Percentiles rank a stretch among this genome's conserved stretches.
Conservation (phyloP, 768 basidiomycete genomes). For the Cyclocybe aegerita region DNA sequence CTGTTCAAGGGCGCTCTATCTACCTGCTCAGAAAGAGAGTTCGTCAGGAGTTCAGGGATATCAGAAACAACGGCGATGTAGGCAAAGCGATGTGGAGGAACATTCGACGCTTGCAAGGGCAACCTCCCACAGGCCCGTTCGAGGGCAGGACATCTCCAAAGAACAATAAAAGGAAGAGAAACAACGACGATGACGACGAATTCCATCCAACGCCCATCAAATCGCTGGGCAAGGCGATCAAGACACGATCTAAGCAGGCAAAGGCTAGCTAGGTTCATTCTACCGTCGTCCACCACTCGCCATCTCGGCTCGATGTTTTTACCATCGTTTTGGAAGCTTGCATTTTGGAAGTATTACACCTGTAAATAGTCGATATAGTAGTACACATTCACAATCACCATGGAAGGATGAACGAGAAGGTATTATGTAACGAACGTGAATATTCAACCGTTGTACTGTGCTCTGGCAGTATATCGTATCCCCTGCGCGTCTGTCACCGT, state of each 20-base stretch:
- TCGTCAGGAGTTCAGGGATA: conserved; percentile 56
- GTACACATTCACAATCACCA: too few species aligned
- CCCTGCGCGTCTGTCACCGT: conserved; percentile 69
- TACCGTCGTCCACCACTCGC: neutral
- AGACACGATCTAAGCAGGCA: conserved; percentile 40
- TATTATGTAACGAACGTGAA: neutral
- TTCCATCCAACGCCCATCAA: conserved; percentile 46
- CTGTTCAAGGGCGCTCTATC: conserved; percentile 55
- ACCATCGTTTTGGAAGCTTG: too few species aligned
- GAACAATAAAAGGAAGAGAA: conserved; percentile 30
- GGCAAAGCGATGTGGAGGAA: conserved; percentile 58
- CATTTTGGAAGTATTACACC: too few species aligned
- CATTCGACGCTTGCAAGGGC: conserved; percentile 36
- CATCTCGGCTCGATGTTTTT: neutral
- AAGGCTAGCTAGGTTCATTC: conserved; percentile 13
- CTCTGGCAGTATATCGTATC: conserved; percentile 73
- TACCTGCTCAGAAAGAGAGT: conserved; percentile 55
- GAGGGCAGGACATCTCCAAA: conserved; percentile 21
- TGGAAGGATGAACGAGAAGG: neutral
- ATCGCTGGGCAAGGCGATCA: conserved; percentile 33
- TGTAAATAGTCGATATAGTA: too few species aligned
- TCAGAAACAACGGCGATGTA: conserved; percentile 61
- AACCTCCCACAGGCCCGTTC: conserved; percentile 25
- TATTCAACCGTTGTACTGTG: conserved; percentile 50
- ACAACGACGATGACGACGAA: conserved; percentile 42